phyloP scores from a whole-genome alignment of 345 rosid species.

The Salix suchowensis region DNA sequence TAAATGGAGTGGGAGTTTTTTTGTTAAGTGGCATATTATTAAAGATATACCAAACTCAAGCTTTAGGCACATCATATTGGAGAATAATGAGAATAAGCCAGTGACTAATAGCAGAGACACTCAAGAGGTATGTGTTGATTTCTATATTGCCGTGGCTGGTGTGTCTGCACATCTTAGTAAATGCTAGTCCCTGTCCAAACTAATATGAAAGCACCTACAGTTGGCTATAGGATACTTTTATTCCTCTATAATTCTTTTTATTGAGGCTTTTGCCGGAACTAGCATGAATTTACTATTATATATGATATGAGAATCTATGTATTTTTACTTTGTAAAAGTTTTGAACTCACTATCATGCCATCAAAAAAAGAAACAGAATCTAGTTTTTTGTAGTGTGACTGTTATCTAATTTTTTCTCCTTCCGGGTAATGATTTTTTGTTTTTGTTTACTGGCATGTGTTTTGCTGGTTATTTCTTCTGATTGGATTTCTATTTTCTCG shows the following conservation, averaged over 20 bases:
- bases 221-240: background rate
- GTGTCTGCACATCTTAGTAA: background rate
- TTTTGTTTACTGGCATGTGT: background rate
- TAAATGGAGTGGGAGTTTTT: conserved; percentile 95
- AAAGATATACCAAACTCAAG: conserved; percentile 75
- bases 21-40: conserved; percentile 90
- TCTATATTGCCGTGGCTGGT: background rate
- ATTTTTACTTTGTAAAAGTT: background rate
- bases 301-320: background rate
- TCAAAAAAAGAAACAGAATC: too few relatives aligned
- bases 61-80: conserved; percentile 76
- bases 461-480: background rate
- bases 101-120: conserved; percentile 99
- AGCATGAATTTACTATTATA: background rate
- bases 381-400: too few relatives aligned
- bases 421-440: background rate
- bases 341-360: background rate
- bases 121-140: conserved; percentile 63
- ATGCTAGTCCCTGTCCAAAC: background rate
- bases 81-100: conserved; percentile 91
- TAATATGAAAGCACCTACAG: background rate
- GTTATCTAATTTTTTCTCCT: background rate
- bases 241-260: background rate
- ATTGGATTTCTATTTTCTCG: conserved; percentile 6
- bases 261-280: background rate